These are phyloP conservation scores for Phyllosticta paracitricarpa DNA, from an alignment of 2,329 filamentous ascomycete genomes.

Conservation along the genomic window DNA sequence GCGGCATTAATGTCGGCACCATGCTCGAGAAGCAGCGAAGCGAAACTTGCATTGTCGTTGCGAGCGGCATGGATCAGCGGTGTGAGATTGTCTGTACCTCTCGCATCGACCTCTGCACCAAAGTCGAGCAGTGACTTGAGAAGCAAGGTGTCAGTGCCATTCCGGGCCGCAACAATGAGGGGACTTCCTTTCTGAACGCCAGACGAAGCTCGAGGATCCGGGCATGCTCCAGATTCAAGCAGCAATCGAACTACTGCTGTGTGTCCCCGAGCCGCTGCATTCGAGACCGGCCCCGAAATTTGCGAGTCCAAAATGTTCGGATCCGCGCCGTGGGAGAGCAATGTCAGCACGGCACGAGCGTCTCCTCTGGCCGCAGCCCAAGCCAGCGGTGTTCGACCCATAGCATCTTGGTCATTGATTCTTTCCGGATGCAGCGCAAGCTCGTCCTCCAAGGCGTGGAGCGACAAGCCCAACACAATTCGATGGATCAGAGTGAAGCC, in stretches of 20 bases:
- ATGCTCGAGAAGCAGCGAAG: conserved; percentile 25
- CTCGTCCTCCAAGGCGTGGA: conserved; percentile 14
- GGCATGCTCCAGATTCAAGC: conserved; percentile 21
- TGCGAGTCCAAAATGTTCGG: conserved; percentile 19
- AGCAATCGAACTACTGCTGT: conserved; percentile 18
- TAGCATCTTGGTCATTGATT: conserved; percentile 16
- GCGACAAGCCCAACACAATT: conserved; percentile 17
- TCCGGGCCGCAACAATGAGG: conserved; percentile 16
- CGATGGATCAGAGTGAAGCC: conserved; percentile 17
- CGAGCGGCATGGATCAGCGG: conserved; percentile 23
- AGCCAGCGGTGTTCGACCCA: conserved; percentile 18
- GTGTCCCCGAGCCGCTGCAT: conserved; percentile 15
- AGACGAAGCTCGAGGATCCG: conserved; percentile 20
- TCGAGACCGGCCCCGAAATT: conserved; percentile 14
- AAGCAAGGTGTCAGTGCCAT: conserved; percentile 19
- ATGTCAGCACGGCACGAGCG: conserved; percentile 12
- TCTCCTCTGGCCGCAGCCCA: conserved; percentile 21
- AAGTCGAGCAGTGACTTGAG: conserved; percentile 24
- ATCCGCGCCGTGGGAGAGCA: conserved; percentile 18
- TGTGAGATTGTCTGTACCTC: conserved; percentile 23
- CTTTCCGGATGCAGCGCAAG: conserved; percentile 13
- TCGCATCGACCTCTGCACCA: conserved; percentile 20
- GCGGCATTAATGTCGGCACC: conserved; percentile 26
- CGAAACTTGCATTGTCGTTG: conserved; percentile 21
- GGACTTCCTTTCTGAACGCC: not conserved